Conservation (phyloP, 495 filamentous ascomycete genomes). For the Daldinia grandis region DNA sequence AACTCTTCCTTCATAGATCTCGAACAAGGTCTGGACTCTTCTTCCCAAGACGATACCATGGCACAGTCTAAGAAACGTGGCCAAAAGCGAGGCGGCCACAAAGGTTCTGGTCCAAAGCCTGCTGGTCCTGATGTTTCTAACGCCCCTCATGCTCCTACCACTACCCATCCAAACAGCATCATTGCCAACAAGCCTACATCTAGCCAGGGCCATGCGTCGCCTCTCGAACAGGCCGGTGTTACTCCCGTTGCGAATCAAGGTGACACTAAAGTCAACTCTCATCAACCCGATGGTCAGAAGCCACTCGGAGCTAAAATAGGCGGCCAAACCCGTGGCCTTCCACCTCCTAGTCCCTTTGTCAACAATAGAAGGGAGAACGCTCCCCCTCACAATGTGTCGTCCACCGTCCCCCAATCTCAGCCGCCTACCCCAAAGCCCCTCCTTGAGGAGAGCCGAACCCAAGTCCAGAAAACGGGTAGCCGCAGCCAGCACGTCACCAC, state of each 20-base stretch:
- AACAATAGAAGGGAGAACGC: slow-evolving; percentile 35
- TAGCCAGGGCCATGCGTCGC: slow-evolving; percentile 7
- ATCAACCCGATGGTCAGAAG: slow-evolving; percentile 22
- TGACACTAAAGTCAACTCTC: slow-evolving; percentile 8
- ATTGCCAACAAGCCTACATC: slow-evolving; percentile 1
- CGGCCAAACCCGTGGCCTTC: background rate
- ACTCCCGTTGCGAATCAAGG: slow-evolving; percentile 33
- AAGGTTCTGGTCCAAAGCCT: slow-evolving; percentile 10
- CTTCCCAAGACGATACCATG: slow-evolving; percentile 25
- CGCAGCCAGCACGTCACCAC: slow-evolving; percentile 31
- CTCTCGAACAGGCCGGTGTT: slow-evolving; percentile 25
- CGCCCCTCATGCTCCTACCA: background rate
- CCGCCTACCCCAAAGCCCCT: slow-evolving; percentile 30
- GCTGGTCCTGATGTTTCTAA: background rate
- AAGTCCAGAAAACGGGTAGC: slow-evolving; percentile 43
- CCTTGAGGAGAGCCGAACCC: slow-evolving; percentile 19
- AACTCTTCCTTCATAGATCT: slow-evolving; percentile 28
- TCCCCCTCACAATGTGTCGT: slow-evolving; percentile 1
- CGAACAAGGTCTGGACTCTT: slow-evolving; percentile 25
- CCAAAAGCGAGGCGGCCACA: slow-evolving; percentile 37
- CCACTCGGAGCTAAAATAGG: slow-evolving; percentile 13
- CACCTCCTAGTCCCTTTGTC: background rate
- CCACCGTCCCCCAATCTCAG: slow-evolving; percentile 13
- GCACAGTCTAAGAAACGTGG: slow-evolving; percentile 33
- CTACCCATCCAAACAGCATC: slow-evolving; percentile 21